Conservation (phyloP, 805 yeast species). For the Candida broadrunensis region DNA sequence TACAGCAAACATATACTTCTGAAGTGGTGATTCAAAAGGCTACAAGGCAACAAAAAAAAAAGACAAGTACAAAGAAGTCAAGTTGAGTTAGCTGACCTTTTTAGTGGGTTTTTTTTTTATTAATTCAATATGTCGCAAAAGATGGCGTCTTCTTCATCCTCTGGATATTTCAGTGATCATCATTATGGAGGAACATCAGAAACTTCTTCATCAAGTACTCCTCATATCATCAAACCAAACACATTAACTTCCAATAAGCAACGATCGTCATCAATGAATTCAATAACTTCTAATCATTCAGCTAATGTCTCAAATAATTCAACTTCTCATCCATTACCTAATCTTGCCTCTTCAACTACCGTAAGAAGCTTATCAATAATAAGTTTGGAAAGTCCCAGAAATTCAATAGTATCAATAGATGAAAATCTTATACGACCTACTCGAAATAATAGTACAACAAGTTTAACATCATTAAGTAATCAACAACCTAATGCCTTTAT, state of each 20-base stretch:
- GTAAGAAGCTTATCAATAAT: constrained; percentile 34
- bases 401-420: constrained; percentile 38
- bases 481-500: neutral
- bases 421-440: constrained; percentile 26
- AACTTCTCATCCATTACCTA: neutral
- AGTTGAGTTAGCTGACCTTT: too few species aligned
- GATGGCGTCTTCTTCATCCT: neutral
- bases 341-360: constrained; percentile 13
- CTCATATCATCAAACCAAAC: constrained; percentile 1
- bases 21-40: too few species aligned
- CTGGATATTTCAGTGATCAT: neutral
- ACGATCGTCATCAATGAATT: constrained; percentile 32
- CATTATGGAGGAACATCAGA: constrained; percentile 42
- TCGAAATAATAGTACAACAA: constrained; percentile 31
- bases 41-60: too few species aligned
- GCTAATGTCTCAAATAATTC: constrained; percentile 2
- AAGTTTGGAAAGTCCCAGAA: constrained; percentile 38
- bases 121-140: neutral
- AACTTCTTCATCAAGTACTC: constrained; percentile 72
- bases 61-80: too few species aligned
- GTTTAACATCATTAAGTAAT: constrained; percentile 11
- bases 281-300: constrained; percentile 24
- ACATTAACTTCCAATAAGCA: constrained; percentile 13
- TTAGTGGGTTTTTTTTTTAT: too few species aligned
- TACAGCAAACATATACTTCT: too few species aligned